Conservation (phyloP, 108 stramenopile genomes). For the Skeletonema costatum region DNA sequence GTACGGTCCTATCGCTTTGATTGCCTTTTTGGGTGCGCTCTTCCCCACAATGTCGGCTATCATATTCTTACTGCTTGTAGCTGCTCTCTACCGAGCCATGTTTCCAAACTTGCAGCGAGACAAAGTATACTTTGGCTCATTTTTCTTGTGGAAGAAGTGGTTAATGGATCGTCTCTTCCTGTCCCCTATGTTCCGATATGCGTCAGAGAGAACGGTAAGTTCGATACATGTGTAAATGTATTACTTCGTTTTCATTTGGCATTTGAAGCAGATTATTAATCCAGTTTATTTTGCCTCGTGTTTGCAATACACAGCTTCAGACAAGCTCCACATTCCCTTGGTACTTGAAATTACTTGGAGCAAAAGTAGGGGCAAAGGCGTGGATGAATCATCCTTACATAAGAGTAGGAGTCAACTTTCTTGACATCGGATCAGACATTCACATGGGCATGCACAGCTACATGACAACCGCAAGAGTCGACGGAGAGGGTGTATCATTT, state of each 20-base stretch:
- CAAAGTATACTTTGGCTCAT: background rate
- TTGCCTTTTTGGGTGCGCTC: constrained; percentile 4
- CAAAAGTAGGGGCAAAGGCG: constrained; percentile 8
- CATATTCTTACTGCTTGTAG: constrained; percentile 8
- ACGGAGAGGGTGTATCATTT: constrained; percentile 12
- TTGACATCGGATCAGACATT: background rate
- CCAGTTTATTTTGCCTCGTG: background rate
- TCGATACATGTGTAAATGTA: background rate
- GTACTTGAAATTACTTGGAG: constrained; percentile 21
- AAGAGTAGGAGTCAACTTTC: constrained; percentile 14
- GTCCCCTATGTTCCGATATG: constrained; percentile 11
- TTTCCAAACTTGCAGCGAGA: constrained; percentile 2
- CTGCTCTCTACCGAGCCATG: constrained; percentile 1
- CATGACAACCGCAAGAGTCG: constrained; percentile 4
- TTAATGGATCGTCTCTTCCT: constrained; percentile 20
- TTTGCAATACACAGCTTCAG: background rate
- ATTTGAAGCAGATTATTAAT: too few species aligned
- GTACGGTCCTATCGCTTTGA: constrained; percentile 8
- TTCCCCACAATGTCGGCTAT: background rate
- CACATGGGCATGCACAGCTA: constrained; percentile 25
- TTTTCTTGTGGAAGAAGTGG: constrained; percentile 12
- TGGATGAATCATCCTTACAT: constrained; percentile 21
- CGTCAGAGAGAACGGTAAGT: background rate
- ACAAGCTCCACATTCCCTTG: constrained; percentile 20
- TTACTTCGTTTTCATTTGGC: too few species aligned